A percentile compares a stretch with the other conserved stretches of the same genome.
These are phyloP conservation scores for Aspergillus sp. DNA, from an alignment of 2,329 filamentous ascomycete species.

Conservation along the genomic window DNA sequence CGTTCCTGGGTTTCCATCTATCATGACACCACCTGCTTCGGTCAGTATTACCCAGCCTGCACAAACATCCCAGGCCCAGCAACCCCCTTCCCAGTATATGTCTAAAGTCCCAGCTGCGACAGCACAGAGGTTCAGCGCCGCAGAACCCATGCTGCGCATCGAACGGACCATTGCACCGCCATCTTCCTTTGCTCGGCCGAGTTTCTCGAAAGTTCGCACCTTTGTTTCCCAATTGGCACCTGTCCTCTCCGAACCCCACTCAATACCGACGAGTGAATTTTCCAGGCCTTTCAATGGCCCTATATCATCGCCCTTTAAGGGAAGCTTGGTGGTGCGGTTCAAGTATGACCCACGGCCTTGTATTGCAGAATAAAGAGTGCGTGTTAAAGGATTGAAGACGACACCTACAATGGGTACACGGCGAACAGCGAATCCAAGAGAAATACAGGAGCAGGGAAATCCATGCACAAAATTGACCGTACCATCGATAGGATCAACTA, in stretches of 20 bases:
- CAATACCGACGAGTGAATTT: constrained; percentile 55
- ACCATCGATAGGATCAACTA: constrained; percentile 66
- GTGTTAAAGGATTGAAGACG: constrained; percentile 59
- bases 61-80: too few species aligned
- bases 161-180: too few species aligned
- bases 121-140: too few species aligned
- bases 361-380: constrained; percentile 58
- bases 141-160: too few species aligned
- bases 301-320: constrained; percentile 44
- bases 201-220: constrained; percentile 53
- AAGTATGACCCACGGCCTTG: constrained; percentile 57
- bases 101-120: too few species aligned
- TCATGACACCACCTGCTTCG: constrained; percentile 62
- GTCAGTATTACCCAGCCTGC: constrained; percentile 45
- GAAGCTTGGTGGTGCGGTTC: constrained; percentile 43
- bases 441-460: constrained; percentile 60
- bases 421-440: constrained; percentile 51
- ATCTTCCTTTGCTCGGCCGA: constrained; percentile 34
- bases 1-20: constrained; percentile 59
- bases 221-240: constrained; percentile 62
- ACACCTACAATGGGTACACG: too few species aligned
- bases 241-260: constrained; percentile 62
- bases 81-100: too few species aligned
- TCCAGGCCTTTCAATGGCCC: constrained; percentile 53
- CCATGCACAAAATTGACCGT: constrained; percentile 67